Base-by-base conservation (phyloP, 768 basidiomycete species). In the Amanita subjunquillea region DNA sequence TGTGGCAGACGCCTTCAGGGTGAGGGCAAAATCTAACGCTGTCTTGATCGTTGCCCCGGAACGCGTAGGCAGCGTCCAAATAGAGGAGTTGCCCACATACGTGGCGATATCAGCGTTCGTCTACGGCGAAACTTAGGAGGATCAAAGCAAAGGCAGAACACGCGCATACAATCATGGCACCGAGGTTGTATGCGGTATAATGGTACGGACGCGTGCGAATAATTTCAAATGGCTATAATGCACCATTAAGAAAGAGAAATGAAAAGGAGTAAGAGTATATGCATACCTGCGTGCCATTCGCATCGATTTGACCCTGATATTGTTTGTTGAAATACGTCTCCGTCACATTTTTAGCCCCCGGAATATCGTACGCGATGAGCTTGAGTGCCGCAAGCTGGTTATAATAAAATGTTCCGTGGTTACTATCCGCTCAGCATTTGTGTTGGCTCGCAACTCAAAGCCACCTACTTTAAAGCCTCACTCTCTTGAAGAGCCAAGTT, bases 131-230 rank as follows among this genome's bases (percentile, higher is more conserved):
- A 36, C 7, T 6, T n/a, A 47, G 40, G 25, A 39, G 27, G 39
- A 27, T 27, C 38, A 17, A 23, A 36, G 17, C 53, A 32, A 22
- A 39, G 48, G 39, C 2, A 37, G n/a, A 6, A 44, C n/a, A 22
- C 47, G 4, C 7, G 62, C 76, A 61, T 55, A 83, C 81, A 46
- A 83, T 78, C 77, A 85, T 80, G 6, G 80, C 83, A 1, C 77
- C 79, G 13, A 85, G 69, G 56, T 87, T 87, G 65, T 82, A 85
- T 0, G 76, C 73, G 8, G 79, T 73, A 60, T 85, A 85, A 59
- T 85, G 83, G 62, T 77, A 84, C 13, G 83, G 81, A 9, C 77
- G 69, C 1, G 81, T 81, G 25, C 83, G 77, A 2, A 63, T 69
- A 15, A 79, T 72, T 67, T 85, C 83, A 12, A 80, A 63, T 9